phyloP scores from a whole-genome alignment of 73 alveolate species.

The Breviolum minutum region DNA sequence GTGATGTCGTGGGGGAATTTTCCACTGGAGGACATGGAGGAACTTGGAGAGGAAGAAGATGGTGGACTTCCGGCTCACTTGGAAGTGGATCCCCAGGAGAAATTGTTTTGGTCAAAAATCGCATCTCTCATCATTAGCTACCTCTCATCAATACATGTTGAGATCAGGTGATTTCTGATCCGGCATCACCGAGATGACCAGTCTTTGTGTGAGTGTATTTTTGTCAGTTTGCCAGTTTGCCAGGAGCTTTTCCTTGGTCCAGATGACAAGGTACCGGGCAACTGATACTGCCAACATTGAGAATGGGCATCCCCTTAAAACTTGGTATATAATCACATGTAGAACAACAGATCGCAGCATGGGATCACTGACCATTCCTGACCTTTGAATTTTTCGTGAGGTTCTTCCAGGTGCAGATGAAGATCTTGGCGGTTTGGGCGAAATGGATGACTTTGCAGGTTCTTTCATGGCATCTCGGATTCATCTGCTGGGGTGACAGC shows the following conservation, averaged over 20 bases:
- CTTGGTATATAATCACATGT: not conserved
- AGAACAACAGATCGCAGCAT: not conserved
- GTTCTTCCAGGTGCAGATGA: slow-evolving; percentile 82
- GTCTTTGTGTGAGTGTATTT: not conserved
- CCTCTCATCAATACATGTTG: no score
- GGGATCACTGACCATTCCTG: not conserved
- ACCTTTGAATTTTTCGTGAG: not conserved
- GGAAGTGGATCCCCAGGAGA: slow-evolving; percentile 82
- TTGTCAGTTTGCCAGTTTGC: not conserved
- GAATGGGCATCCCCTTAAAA: no score
- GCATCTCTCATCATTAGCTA: no score
- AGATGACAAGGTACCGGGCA: slow-evolving; percentile 71
- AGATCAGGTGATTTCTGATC: not conserved
- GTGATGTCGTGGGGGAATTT: not conserved
- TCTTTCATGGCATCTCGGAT: slow-evolving; percentile 34
- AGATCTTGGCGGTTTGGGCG: not conserved
- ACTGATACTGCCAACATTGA: not conserved
- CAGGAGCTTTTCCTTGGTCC: slow-evolving; percentile 93
- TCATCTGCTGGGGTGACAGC: not conserved
- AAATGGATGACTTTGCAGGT: slow-evolving; percentile 49
- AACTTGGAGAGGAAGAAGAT: slow-evolving; percentile 31
- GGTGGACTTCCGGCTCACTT: slow-evolving; percentile 82
- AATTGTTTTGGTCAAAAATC: not conserved
- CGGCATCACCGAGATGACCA: not conserved
- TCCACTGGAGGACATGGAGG: not conserved